Conservation (phyloP, 768 basidiomycete species). For the Aureoboletus auriporus region DNA sequence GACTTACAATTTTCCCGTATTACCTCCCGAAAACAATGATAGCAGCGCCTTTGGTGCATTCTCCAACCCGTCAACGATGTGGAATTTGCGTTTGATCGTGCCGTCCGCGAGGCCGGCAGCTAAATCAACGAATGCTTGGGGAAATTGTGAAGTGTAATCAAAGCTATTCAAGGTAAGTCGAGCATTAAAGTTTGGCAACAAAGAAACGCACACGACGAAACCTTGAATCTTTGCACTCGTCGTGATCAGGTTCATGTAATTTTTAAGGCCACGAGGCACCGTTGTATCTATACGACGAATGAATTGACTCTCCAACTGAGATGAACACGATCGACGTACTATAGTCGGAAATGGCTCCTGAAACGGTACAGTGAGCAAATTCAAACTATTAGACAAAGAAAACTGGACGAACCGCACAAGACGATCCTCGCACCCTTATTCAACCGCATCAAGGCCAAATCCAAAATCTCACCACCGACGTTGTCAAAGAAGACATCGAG, state of each 20-base stretch:
- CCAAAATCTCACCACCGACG: slow-evolving; percentile 77
- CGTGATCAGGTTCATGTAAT: slow-evolving; percentile 65
- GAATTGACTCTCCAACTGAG: not conserved
- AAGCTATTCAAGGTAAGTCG: slow-evolving; percentile 41
- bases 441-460: slow-evolving; percentile 69
- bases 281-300: slow-evolving; percentile 40
- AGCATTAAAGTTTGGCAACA: no score
- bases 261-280: slow-evolving; percentile 61
- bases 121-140: slow-evolving; percentile 55
- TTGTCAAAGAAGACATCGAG: slow-evolving; percentile 87
- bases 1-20: slow-evolving; percentile 70
- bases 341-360: slow-evolving; percentile 83
- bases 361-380: slow-evolving; percentile 5
- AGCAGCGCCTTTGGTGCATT: slow-evolving; percentile 68
- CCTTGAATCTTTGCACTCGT: slow-evolving; percentile 81
- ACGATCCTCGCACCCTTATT: slow-evolving; percentile 76
- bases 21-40: slow-evolving; percentile 70
- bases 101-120: slow-evolving; percentile 58
- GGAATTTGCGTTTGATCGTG: slow-evolving; percentile 75
- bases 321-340: slow-evolving; percentile 43
- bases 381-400: not conserved
- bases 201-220: slow-evolving; percentile 64
- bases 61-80: slow-evolving; percentile 72
- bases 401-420: slow-evolving; percentile 64
- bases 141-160: slow-evolving; percentile 66